These are phyloP conservation scores for Vitis rotundifolia DNA, from an alignment of 164 flowering plant species.

Conservation along the genomic window DNA sequence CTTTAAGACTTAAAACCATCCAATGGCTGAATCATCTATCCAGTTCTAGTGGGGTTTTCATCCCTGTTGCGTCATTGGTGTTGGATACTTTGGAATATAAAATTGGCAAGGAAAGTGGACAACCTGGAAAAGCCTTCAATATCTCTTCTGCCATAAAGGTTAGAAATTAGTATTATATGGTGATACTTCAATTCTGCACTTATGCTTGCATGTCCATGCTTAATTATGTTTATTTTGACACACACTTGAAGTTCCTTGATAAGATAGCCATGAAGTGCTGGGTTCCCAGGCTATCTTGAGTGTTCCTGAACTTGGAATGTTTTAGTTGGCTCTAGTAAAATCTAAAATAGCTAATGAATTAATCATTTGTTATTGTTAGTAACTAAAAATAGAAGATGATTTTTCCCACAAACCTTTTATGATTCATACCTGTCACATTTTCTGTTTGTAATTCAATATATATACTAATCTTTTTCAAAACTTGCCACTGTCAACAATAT, in stretches of 20 bases:
- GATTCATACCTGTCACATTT: no score
- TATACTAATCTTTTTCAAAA: no score
- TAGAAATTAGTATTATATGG: constrained; percentile 9
- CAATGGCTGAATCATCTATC: constrained; percentile 88
- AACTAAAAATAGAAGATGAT: background rate
- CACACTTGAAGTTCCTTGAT: background rate
- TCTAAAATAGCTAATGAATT: no score
- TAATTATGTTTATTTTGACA: background rate
- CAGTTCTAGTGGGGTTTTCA: constrained; percentile 66
- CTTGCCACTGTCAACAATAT: no score
- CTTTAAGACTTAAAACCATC: constrained; percentile 74
- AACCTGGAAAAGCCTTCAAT: constrained; percentile 30
- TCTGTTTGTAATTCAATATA: no score
- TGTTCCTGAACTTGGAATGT: background rate
- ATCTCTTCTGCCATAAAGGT: constrained; percentile 67
- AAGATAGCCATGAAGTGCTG: background rate
- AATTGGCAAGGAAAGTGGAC: constrained; percentile 52
- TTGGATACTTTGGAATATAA: constrained; percentile 67
- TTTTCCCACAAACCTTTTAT: background rate
- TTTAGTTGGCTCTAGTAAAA: background rate
- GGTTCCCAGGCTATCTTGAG: background rate
- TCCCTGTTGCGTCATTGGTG: constrained; percentile 73
- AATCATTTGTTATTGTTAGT: background rate
- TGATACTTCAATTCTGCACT: background rate
- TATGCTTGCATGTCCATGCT: background rate